These are phyloP conservation scores for Xanthoconium purpureum DNA, from an alignment of 768 basidiomycete genomes.

Conservation along the genomic window DNA sequence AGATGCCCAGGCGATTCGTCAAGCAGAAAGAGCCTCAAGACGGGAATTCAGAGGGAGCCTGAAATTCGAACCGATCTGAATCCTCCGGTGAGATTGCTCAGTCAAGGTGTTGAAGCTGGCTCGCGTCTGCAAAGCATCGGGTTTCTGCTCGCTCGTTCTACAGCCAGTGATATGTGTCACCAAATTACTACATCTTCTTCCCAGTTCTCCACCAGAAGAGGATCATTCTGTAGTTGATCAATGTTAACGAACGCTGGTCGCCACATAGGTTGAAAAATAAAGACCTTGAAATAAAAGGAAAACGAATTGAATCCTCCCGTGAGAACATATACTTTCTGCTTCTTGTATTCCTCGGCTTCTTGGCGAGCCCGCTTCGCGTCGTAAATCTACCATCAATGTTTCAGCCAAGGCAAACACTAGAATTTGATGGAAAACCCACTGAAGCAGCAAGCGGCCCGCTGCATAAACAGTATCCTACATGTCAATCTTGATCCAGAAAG, in stretches of 20 bases:
- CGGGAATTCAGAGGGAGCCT: conserved; percentile 10
- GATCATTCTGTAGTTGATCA: conserved; percentile 48
- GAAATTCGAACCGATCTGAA: conserved; percentile 1
- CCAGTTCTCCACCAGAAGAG: conserved; percentile 75
- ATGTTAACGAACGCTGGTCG: conserved; percentile 1
- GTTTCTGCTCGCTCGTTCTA: background rate
- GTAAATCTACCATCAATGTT: conserved; percentile 49
- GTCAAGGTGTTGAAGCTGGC: no score
- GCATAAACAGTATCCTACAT: background rate
- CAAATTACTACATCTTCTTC: conserved; percentile 52
- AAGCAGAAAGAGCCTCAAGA: conserved; percentile 41
- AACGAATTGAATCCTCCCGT: conserved; percentile 72
- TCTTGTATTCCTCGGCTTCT: conserved; percentile 39
- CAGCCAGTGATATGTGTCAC: conserved; percentile 35
- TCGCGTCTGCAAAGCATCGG: background rate
- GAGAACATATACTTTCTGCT: conserved; percentile 63
- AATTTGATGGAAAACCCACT: conserved; percentile 38
- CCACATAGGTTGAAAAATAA: background rate
- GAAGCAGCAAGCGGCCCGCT: conserved; percentile 79
- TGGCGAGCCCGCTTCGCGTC: conserved; percentile 54
- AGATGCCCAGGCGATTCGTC: conserved; percentile 53
- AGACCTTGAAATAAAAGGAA: conserved; percentile 64
- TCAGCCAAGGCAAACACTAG: conserved; percentile 1
- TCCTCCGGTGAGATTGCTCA: no score
- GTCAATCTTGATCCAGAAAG: background rate